Percentiles rank a stretch among this genome's conserved stretches.
phyloP scores from a whole-genome alignment of 2,329 filamentous ascomycete species.

The Dryadomyces sulphureus region DNA sequence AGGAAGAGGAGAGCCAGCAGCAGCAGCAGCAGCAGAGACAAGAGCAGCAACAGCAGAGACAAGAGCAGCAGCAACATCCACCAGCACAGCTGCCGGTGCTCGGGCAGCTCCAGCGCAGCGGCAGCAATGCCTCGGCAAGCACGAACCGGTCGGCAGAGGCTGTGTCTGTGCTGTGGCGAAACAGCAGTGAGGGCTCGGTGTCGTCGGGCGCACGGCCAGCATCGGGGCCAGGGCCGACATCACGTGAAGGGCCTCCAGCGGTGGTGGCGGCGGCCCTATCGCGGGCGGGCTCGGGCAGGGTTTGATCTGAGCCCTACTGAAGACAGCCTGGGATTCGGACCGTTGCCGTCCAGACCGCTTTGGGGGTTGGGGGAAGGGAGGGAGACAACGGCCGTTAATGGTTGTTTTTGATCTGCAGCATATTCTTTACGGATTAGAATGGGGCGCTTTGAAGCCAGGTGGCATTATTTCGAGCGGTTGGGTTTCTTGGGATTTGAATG shows the following conservation, averaged over 20 bases:
- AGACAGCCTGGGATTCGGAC: no score
- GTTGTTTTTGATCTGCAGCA: background rate
- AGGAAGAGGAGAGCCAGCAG: slow-evolving; percentile 23
- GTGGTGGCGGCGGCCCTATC: slow-evolving; percentile 4
- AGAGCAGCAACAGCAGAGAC: background rate
- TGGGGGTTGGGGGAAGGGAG: no score
- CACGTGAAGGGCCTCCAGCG: slow-evolving; percentile 2
- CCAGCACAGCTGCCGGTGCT: background rate
- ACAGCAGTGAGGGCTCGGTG: slow-evolving; percentile 3
- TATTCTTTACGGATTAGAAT: no score
- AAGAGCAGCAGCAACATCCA: background rate
- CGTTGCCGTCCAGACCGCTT: background rate
- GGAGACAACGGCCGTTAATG: no score
- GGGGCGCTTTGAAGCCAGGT: no score
- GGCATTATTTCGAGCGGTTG: no score
- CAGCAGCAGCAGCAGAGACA: slow-evolving; percentile 1
- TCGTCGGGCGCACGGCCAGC: background rate
- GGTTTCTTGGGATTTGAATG: no score
- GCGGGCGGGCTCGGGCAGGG: background rate
- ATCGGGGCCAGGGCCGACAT: background rate
- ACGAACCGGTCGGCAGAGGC: background rate
- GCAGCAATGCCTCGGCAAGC: background rate
- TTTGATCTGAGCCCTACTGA: no score
- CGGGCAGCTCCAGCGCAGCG: background rate
- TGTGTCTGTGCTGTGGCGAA: slow-evolving; percentile 1